Base-by-base conservation (phyloP, 1,284 basidiomycete genomes). In the Trametes hirsuta region DNA sequence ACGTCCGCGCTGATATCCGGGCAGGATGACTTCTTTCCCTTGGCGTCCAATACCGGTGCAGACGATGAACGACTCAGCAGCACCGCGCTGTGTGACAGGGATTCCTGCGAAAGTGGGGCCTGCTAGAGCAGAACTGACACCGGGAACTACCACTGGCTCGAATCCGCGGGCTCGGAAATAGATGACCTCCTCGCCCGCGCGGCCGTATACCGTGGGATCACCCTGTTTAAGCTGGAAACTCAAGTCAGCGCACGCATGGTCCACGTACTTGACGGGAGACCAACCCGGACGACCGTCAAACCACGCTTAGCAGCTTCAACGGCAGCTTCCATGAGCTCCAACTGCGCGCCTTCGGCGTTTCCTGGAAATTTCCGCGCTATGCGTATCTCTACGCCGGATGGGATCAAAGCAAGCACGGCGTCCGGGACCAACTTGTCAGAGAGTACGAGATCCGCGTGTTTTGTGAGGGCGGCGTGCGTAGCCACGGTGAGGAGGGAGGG, bases 301-400 rank as follows among this genome's bases (percentile, higher is more conserved):
- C 97, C 97, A 10, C 82, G 81, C 35, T 76, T 79, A 0, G 93
- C 94, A 10, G 88, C 95, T 52, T 91, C 88, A 2, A 97, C 78
- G 0, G 95, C 97, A 9, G 90, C 86, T 63, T 91, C 85, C 91
- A 98, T 97, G 79, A 98, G 86, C 76, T 98, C 97, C 48, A 84
- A 85, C 74, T 98, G 97, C 0, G 95, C 95, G 21, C 91, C 90
- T 55, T 98, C 97, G 1, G 95, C 94, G 71, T 98, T 98, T 0
- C 97, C 97, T 0, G 97, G 97, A 78, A 97, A 98, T 74, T 99
- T 99, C 66, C 91, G 90, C 14, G 97, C 97, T 64, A 98, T 97
- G 8, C 90, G 84, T 21, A 92, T 80, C 61, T 87, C 80, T 2
- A 89, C 84, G 35, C 76, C 82, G 4, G 82, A 76, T 0, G 96